phyloP scores from a whole-genome alignment of 768 basidiomycete species.

The Lepiota brunneoincarnata region DNA sequence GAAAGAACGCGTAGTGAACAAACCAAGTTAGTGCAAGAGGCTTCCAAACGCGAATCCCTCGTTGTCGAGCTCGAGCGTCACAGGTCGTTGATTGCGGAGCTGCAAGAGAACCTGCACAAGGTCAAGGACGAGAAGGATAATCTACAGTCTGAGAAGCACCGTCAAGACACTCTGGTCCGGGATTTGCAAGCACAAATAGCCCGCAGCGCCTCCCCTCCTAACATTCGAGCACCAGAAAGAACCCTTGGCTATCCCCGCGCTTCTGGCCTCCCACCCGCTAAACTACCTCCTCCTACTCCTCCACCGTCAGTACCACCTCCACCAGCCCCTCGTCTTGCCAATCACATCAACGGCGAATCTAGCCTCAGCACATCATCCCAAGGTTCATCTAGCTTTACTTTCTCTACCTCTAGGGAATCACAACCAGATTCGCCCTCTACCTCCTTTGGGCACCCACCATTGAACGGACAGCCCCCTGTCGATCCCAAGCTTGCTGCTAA shows the following conservation, averaged over 20 bases:
- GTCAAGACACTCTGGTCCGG: slow-evolving; percentile 65
- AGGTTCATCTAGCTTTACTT: slow-evolving; percentile 39
- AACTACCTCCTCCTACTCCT: slow-evolving; percentile 85
- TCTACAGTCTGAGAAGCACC: slow-evolving; percentile 68
- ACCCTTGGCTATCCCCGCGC: slow-evolving; percentile 53
- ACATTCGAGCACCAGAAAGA: slow-evolving; percentile 52
- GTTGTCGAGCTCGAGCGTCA: slow-evolving; percentile 75
- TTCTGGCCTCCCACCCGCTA: slow-evolving; percentile 62
- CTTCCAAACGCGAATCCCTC: slow-evolving; percentile 72
- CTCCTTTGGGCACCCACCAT: slow-evolving; percentile 49
- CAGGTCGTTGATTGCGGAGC: slow-evolving; percentile 70
- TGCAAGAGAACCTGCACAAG: slow-evolving; percentile 74
- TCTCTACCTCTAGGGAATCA: slow-evolving; percentile 62
- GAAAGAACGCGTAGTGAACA: slow-evolving; percentile 57
- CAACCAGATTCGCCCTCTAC: slow-evolving; percentile 66
- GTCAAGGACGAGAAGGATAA: slow-evolving; percentile 82
- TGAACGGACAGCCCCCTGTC: slow-evolving; percentile 35
- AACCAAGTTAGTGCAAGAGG: slow-evolving; percentile 63
- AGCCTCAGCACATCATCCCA: slow-evolving; percentile 61
- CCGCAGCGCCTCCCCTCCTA: slow-evolving; percentile 58
- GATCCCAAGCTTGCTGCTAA: slow-evolving; percentile 58
- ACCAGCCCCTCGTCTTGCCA: slow-evolving; percentile 56
- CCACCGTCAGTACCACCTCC: slow-evolving; percentile 87
- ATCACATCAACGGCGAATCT: slow-evolving; percentile 44
- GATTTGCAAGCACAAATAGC: slow-evolving; percentile 76